Percentiles rank a stretch among this genome's conserved stretches.
phyloP scores from a whole-genome alignment of 306 rosid genomes.

The Erythrophleum fordii region DNA sequence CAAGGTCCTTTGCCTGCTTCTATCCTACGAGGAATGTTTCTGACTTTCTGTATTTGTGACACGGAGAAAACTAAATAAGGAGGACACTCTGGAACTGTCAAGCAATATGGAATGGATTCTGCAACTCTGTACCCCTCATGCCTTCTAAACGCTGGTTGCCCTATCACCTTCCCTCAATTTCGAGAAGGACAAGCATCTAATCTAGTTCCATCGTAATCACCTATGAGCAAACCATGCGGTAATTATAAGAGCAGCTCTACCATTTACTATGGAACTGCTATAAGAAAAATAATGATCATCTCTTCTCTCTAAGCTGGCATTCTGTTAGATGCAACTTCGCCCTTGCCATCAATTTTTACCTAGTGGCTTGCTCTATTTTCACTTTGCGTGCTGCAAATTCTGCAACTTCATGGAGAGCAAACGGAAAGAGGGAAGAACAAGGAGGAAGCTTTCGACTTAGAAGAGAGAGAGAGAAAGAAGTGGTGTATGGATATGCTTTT shows the following conservation, averaged over 20 bases:
- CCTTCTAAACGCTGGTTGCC: too few species aligned
- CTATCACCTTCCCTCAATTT: background rate
- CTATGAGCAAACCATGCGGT: constrained; percentile 40
- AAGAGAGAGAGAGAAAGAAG: constrained; percentile 6
- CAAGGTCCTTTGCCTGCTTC: background rate
- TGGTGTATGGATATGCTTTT: constrained; percentile 32
- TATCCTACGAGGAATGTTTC: constrained; percentile 33
- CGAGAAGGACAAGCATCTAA: constrained; percentile 22
- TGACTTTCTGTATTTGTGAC: constrained; percentile 22
- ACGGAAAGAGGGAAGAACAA: constrained; percentile 39
- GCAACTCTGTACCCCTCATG: constrained; percentile 43
- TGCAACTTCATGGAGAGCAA: constrained; percentile 42
- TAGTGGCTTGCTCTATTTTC: constrained; percentile 29
- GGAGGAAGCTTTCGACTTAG: constrained; percentile 35
- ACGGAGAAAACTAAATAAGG: background rate
- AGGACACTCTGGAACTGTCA: constrained; percentile 3
- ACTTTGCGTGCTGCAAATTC: constrained; percentile 35
- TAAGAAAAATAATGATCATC: constrained; percentile 30
- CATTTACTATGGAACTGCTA: constrained; percentile 10
- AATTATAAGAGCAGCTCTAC: constrained; percentile 36
- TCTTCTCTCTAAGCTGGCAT: constrained; percentile 12
- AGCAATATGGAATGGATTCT: constrained; percentile 24
- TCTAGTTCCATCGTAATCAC: constrained; percentile 41
- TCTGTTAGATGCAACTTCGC: constrained; percentile 30
- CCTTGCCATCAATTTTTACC: constrained; percentile 23